These are phyloP conservation scores for Cladophialophora immunda DNA, from an alignment of 2,329 filamentous ascomycete species.

Conservation along the genomic window DNA sequence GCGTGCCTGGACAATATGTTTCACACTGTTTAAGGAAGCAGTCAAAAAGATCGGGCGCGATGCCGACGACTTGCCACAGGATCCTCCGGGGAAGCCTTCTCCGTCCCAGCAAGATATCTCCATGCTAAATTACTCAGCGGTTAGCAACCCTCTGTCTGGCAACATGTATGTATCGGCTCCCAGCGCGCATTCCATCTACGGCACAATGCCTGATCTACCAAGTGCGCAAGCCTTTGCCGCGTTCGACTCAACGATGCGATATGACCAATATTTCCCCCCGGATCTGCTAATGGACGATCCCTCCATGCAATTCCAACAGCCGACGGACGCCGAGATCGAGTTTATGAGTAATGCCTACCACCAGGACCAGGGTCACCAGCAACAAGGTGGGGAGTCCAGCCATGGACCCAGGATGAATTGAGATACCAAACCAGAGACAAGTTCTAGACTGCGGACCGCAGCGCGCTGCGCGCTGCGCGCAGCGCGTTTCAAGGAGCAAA, in stretches of 20 bases:
- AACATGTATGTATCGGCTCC: constrained; percentile 23
- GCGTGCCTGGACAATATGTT: constrained; percentile 54
- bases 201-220: constrained; percentile 24
- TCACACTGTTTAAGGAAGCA: constrained; percentile 48
- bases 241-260: constrained; percentile 39
- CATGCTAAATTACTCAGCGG: constrained; percentile 24
- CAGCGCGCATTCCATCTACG: constrained; percentile 21
- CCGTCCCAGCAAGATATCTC: constrained; percentile 17
- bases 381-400: constrained; percentile 6
- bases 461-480: background rate
- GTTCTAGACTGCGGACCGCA: constrained; percentile 11
- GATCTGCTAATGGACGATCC: constrained; percentile 24
- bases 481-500: background rate
- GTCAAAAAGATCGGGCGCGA: constrained; percentile 46
- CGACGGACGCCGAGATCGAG: constrained; percentile 39
- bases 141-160: constrained; percentile 8
- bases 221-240: constrained; percentile 29
- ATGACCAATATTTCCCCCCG: constrained; percentile 40
- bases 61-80: constrained; percentile 44
- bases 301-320: constrained; percentile 26
- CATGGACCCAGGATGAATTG: constrained; percentile 22
- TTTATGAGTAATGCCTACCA: constrained; percentile 40
- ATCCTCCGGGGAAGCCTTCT: constrained; percentile 32
- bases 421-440: constrained; percentile 14
- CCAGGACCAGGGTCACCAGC: constrained; percentile 29